These are phyloP conservation scores for Eimeria acervulina DNA, from an alignment of 169 alveolate species.

Conservation along the genomic window DNA sequence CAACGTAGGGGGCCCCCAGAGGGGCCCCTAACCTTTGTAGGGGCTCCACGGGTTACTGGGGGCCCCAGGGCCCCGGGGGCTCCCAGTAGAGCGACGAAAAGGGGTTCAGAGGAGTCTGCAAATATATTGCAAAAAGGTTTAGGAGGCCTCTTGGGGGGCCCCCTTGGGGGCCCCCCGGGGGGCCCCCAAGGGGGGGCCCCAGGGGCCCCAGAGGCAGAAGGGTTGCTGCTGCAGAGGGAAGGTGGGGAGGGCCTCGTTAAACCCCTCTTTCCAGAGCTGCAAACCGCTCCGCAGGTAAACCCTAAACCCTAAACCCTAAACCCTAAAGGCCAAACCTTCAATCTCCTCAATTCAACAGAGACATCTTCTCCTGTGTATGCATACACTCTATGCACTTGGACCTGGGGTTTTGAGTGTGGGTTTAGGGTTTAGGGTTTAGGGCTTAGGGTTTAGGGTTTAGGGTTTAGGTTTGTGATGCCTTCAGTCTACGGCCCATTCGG, in stretches of 20 bases:
- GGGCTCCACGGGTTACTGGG: background rate
- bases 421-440: background rate
- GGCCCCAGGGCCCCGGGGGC: slow-evolving; percentile 23
- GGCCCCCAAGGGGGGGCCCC: too few relatives aligned
- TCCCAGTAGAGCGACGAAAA: background rate
- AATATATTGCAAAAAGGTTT: too few relatives aligned
- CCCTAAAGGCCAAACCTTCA: too few relatives aligned
- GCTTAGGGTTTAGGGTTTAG: background rate
- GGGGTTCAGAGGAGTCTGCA: too few relatives aligned
- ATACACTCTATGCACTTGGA: too few relatives aligned
- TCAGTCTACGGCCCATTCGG: background rate
- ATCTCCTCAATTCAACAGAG: too few relatives aligned
- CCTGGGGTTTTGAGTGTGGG: background rate
- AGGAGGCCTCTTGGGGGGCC: too few relatives aligned
- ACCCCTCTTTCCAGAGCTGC: slow-evolving; percentile 20
- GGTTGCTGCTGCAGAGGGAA: slow-evolving; percentile 27
- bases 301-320: background rate
- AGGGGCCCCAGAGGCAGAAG: too few relatives aligned
- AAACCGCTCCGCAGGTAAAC: background rate
- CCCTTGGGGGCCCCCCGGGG: too few relatives aligned
- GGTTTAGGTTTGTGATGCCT: background rate
- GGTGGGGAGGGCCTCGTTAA: background rate
- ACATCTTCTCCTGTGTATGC: too few relatives aligned
- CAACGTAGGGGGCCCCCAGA: too few relatives aligned
- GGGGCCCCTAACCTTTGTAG: background rate